Base-by-base conservation (phyloP, 768 basidiomycete genomes). In the Boletus rubescentipes region DNA sequence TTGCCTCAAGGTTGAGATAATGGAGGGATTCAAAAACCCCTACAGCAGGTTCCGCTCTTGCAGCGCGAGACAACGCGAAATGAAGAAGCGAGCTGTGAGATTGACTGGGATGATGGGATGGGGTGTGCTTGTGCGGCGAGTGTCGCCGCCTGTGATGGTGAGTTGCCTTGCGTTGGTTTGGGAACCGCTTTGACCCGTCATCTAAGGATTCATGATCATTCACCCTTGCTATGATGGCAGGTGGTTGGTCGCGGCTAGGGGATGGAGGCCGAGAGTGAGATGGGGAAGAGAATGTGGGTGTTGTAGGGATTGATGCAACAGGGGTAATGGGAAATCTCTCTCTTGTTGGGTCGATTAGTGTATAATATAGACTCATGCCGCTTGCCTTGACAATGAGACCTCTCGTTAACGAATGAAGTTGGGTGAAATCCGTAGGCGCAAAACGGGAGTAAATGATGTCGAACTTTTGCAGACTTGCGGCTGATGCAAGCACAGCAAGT, bases 21-120 rank as follows among this genome's bases (percentile, higher is more conserved):
- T 81, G 70, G 60, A 88, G 83, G 3, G 80, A 81, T 71, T 90
- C 88, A 54, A 90, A 90, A 14, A 87, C 82, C 2, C 86, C 89
- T 1, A 90, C 89, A 0, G 79, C 79, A 29, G 76, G 72, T 61
- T 89, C 84, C 20, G 58, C 60, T 57, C 67, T 73, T 30, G 64
- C 53, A 10, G 58, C 51, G 30, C 61, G 71, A 31, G 67, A 63
- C 15, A 74, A 55, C 0, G 78, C 65, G 9, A 75, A 53, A 48
- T 75, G 74, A 35, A 77, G 63, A 18, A 79, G 61, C 9, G 77
- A 75, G 10, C 69, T 63, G 32, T 78, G 75, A 6, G 57, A 64
- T 32, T 75, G 73, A 46, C 70, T 61, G 4, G 66, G 44, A 50
- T 67, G 63, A 49, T 66, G 60, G 31, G 68, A 40, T 29, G 48